Conservation (phyloP, 1,284 basidiomycete genomes). For the Austroboletus niveus region DNA sequence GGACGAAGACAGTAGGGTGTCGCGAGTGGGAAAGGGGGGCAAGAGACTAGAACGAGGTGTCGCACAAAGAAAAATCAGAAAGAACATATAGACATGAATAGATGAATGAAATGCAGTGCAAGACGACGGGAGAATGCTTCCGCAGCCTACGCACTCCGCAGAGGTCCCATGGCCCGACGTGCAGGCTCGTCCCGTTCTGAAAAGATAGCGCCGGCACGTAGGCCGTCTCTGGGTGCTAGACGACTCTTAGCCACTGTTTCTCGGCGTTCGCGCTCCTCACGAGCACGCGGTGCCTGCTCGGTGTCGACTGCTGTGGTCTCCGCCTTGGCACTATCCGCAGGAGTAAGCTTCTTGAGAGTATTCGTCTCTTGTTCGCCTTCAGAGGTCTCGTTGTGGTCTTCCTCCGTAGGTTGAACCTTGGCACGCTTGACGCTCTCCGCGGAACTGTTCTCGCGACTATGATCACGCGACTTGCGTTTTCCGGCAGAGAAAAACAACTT, state of each 20-base stretch:
- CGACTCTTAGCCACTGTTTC: slow-evolving; percentile 22
- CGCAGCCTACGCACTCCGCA: slow-evolving; percentile 18
- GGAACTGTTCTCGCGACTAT: slow-evolving; percentile 15
- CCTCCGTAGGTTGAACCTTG: slow-evolving; percentile 5
- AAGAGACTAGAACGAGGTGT: slow-evolving; percentile 11
- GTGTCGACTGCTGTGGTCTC: neutral
- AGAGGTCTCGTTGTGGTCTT: slow-evolving; percentile 4
- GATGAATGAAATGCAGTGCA: slow-evolving; percentile 3
- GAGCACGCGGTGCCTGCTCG: slow-evolving; percentile 12
- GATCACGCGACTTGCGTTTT: slow-evolving; percentile 27
- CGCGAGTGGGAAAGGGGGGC: neutral
- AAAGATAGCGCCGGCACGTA: slow-evolving; percentile 30
- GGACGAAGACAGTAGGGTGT: neutral
- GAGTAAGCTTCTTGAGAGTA: neutral
- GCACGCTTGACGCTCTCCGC: slow-evolving; percentile 12
- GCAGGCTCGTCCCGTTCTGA: slow-evolving; percentile 30
- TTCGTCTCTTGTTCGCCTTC: slow-evolving; percentile 16
- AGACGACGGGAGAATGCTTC: neutral
- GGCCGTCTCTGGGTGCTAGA: slow-evolving; percentile 26
- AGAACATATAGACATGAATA: slow-evolving; percentile 5
- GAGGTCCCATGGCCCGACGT: slow-evolving; percentile 29
- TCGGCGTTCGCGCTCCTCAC: slow-evolving; percentile 27
- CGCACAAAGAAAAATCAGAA: slow-evolving; percentile 6
- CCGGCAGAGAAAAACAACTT: slow-evolving; percentile 17
- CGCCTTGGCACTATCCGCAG: slow-evolving; percentile 4